Conservation (phyloP, 2,329 filamentous ascomycete species). For the Aquanectria penicillioides region DNA sequence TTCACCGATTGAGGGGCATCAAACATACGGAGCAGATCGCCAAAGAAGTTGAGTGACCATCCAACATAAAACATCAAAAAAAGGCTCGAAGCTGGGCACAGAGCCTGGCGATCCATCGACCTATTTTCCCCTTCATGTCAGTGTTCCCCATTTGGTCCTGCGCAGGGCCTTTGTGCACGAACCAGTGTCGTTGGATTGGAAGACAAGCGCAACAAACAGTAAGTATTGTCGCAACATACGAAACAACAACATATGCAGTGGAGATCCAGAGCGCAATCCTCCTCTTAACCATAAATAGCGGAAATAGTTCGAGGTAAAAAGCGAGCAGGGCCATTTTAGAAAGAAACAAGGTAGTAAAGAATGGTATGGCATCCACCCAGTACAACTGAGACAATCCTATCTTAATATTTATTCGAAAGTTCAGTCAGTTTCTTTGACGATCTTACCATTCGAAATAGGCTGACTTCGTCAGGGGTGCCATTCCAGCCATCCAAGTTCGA, state of each 20-base stretch:
- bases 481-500: background rate
- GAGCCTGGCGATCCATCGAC: too few species aligned
- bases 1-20: too few species aligned
- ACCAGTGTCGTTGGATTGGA: too few species aligned
- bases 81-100: too few species aligned
- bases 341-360: conserved; percentile 21
- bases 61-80: background rate
- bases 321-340: conserved; percentile 26
- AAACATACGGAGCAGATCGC: conserved; percentile 2
- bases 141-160: too few species aligned
- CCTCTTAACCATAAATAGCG: conserved; percentile 23
- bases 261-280: conserved; percentile 17
- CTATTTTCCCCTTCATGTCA: too few species aligned
- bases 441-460: background rate
- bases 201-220: too few species aligned
- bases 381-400: conserved; percentile 1
- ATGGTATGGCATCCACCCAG: conserved; percentile 21
- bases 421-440: accelerated
- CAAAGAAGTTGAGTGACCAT: background rate
- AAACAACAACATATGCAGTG: background rate
- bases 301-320: conserved; percentile 27
- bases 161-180: too few species aligned
- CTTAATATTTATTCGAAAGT: background rate
- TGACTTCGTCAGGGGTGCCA: background rate
- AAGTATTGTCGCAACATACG: background rate